A percentile compares a stretch with the other conserved stretches of the same genome.
These are phyloP conservation scores for Moesziomyces sp. DNA, from an alignment of 1,284 basidiomycete species.

Conservation along the genomic window DNA sequence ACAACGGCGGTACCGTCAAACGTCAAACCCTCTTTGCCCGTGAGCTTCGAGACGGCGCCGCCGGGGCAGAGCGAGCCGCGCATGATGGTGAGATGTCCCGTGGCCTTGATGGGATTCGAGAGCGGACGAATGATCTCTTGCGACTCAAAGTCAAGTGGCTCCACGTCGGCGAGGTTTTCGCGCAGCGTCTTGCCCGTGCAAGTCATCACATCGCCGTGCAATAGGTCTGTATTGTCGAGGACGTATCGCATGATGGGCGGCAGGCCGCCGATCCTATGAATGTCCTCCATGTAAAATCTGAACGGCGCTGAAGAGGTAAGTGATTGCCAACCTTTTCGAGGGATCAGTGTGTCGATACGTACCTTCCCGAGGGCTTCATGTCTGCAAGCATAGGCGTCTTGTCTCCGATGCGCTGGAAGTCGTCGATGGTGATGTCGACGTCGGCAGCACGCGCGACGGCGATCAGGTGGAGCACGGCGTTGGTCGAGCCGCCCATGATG, in stretches of 20 bases:
- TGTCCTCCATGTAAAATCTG: too few relatives aligned
- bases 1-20: conserved; percentile 79
- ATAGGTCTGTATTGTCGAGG: conserved; percentile 76
- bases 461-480: conserved; percentile 89
- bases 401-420: conserved; percentile 77
- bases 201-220: conserved; percentile 86
- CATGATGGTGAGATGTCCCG: conserved; percentile 89
- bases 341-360: too few relatives aligned
- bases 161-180: conserved; percentile 85
- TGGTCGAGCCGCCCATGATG: conserved; percentile 81
- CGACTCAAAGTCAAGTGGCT: conserved; percentile 75
- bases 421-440: conserved; percentile 82
- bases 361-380: conserved; percentile 76
- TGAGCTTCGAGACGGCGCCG: conserved; percentile 91
- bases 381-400: conserved; percentile 87
- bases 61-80: conserved; percentile 90
- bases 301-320: too few relatives aligned
- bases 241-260: conserved; percentile 76
- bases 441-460: conserved; percentile 89
- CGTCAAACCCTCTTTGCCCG: conserved; percentile 89
- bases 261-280: conserved; percentile 74
- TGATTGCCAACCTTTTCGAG: too few relatives aligned
- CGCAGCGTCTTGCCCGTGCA: conserved; percentile 87
- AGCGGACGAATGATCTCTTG: conserved; percentile 83
- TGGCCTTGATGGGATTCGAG: conserved; percentile 84